Percentiles rank a stretch among this genome's conserved stretches.
These are phyloP conservation scores for Trapa bicornis DNA, from an alignment of 345 rosid genomes.

Conservation along the genomic window DNA sequence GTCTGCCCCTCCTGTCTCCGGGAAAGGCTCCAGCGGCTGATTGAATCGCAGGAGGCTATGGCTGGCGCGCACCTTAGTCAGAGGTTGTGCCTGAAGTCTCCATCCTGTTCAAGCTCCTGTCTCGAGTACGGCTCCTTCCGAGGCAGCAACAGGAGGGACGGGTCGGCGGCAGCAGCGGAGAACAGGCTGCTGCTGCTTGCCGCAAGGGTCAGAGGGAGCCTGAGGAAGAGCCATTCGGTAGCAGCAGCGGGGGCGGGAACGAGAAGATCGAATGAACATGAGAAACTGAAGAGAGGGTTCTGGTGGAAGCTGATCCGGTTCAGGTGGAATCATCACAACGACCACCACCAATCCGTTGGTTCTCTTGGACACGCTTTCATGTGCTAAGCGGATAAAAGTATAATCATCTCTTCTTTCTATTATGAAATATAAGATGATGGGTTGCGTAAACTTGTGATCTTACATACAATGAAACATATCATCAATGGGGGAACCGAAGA, in stretches of 20 bases:
- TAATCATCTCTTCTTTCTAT: no score
- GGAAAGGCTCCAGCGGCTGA: slow-evolving; percentile 9
- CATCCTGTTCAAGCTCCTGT: slow-evolving; percentile 5
- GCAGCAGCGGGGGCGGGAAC: slow-evolving; percentile 16
- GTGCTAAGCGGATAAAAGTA: neutral
- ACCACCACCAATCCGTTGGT: neutral
- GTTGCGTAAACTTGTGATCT: no score
- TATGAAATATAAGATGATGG: no score
- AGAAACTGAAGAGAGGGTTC: slow-evolving; percentile 43
- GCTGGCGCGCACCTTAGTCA: neutral
- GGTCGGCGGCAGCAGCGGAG: slow-evolving; percentile 13
- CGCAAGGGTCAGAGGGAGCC: slow-evolving; percentile 22
- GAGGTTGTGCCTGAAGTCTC: neutral
- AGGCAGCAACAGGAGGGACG: slow-evolving; percentile 23
- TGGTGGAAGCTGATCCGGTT: slow-evolving; percentile 54
- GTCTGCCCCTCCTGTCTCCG: slow-evolving; percentile 15
- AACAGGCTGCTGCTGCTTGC: slow-evolving; percentile 27
- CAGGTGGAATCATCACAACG: neutral
- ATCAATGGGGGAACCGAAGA: no score
- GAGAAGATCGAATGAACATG: slow-evolving; percentile 26
- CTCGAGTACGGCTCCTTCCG: slow-evolving; percentile 1
- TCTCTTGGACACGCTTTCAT: neutral
- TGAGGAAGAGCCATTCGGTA: slow-evolving; percentile 72
- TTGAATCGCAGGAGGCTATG: neutral
- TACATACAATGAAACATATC: no score